Base-by-base conservation (phyloP, 2,329 filamentous ascomycete genomes). In the Monilinia polystroma region DNA sequence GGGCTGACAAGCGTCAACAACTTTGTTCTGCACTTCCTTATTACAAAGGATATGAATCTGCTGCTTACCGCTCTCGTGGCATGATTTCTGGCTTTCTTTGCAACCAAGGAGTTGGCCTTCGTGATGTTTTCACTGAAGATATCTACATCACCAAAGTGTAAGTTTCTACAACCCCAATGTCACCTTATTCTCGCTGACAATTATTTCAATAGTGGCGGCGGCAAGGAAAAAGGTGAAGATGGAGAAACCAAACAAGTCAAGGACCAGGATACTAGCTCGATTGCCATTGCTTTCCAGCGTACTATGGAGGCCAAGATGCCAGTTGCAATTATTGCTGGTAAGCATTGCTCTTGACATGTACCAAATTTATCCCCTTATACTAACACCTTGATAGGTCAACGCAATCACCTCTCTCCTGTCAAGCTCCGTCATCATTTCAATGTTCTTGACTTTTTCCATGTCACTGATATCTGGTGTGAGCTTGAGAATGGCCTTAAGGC, bases 391-490 rank as follows among this genome's bases (percentile, higher is more conserved):
- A 68, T 73, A 82, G 87, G 89, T 20, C 75, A 82, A 64, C 57
- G 43, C 14, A 85, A 87, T 69, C 74, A 75, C 4, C 74, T 81
- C 29, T 79, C 83, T 23, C 79, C 81, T 0, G 81, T 80, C 1
- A 78, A 80, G 35, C 78, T 88, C 10, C 83, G 84, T 0, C 81
- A 88, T 67, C 78, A 82, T 0, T 92, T 87, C 72, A 87, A 84
- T 66, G 85, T 92, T 0, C 79, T 93, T 53, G 88, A 81, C n/a
- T 87, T 82, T 75, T 93, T 91, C 74, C 85, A 87, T 59, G 79
- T 90, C 16, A 90, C 88, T 0, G 80, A 89, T 59, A 80, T 92
- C 0, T 93, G 90, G 90, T 80, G 78, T 14, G 90, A 93, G 71
- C 82, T 81, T 68, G 78, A 78, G 5, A 69, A 77, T 0, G 47